Evolutionary conservation across 2,329 filamentous ascomycete species (phyloP), one percentile per base, ranked within the genome.

Genomic region (Phyllosticta capitalensis): DNA sequence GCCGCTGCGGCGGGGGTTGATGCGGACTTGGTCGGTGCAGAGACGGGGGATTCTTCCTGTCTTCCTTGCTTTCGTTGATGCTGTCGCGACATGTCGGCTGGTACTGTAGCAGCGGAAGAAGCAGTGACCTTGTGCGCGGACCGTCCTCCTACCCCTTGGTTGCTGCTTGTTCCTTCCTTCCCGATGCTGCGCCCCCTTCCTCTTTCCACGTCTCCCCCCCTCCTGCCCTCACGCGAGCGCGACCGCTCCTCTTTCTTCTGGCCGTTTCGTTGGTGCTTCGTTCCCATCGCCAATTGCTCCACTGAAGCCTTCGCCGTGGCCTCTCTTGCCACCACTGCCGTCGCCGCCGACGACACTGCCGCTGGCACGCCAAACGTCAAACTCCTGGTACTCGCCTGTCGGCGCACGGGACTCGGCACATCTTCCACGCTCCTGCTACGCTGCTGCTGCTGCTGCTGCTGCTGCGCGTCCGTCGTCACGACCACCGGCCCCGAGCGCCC

Each of bases 381-480:
- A 10, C 56, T 58, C 21, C 56, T 21, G 22, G 56, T 54, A 22
- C 51, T 54, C 21, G 30, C 21, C 50, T 54, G 52, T 14, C 56
- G 21, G 9, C 56, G 51, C 33, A 58, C 38, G 1, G 56, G 56
- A 19, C 56, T 58, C 7, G 56, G 56, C 17, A 54, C 26, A 33
- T 58, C 51, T 19, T 58, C 56, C 50, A 58, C 54, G 17, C 51
- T 54, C 30, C 56, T 50, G 5, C 49, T 51, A 26, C 56, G 56
- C 33, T 30, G 51, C 5, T 30, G 33, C 38, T 17, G 38, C 38
- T 52, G 56, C 33, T 30, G 51, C 5, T 30, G 33, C 38, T 17
- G 38, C 38, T 52, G 49, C 7, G 38, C 3, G 3, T n/a, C 38
- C 14, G 17, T 7, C 38, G 1, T 14, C 14, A n/a, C 38, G 14